phyloP scores from a whole-genome alignment of 2,329 filamentous ascomycete genomes.

The Neopestalotiopsis clavispora region DNA sequence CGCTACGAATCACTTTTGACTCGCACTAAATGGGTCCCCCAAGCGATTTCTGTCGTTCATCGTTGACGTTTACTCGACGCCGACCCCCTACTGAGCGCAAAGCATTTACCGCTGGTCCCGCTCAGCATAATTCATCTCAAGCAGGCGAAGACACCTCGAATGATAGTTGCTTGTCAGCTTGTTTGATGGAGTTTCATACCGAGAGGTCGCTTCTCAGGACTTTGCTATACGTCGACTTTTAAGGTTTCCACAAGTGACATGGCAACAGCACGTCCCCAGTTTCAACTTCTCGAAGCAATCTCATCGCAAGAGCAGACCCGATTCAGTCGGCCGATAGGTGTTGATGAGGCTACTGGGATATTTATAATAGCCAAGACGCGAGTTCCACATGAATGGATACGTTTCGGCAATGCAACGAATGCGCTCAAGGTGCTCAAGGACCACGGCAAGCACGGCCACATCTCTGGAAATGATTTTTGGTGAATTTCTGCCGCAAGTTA shows the following conservation, averaged over 20 bases:
- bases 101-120: neutral
- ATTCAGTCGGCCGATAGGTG: neutral
- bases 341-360: neutral
- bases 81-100: neutral
- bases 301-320: neutral
- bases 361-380: neutral
- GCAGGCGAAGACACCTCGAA: neutral
- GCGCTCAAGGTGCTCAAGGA: neutral
- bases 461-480: neutral
- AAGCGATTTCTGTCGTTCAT: neutral
- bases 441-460: neutral
- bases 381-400: constrained; percentile 1
- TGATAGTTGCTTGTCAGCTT: neutral
- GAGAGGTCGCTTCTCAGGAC: neutral
- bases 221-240: neutral
- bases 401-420: neutral
- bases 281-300: constrained; percentile 11
- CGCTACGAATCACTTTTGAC: neutral
- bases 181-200: neutral
- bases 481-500: neutral
- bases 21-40: neutral
- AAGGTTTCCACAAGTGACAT: neutral
- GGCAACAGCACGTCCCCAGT: neutral
- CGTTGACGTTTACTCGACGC: neutral
- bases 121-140: neutral